A percentile compares a stretch with the other conserved stretches of the same genome.
phyloP scores from a whole-genome alignment of 2,329 filamentous ascomycete species.

The Orbilia oligospora region DNA sequence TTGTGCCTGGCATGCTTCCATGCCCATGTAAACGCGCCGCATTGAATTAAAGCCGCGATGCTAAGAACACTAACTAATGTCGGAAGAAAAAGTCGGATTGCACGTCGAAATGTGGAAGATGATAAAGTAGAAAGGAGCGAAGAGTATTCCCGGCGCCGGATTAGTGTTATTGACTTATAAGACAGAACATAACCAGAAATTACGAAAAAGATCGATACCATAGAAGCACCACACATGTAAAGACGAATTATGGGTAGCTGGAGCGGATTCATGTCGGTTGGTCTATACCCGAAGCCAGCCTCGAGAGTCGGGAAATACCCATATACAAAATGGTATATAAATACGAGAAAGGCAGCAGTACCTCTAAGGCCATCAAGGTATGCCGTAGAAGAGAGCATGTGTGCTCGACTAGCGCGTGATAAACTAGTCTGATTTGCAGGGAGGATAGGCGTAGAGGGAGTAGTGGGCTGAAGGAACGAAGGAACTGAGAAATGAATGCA shows the following conservation, averaged over 20 bases:
- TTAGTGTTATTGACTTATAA: slow-evolving; percentile 70
- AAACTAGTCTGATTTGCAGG: slow-evolving; percentile 21
- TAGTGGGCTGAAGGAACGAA: slow-evolving; percentile 42
- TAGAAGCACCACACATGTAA: slow-evolving; percentile 66
- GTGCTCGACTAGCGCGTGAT: not conserved
- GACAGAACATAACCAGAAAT: slow-evolving; percentile 74
- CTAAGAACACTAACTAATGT: slow-evolving; percentile 61
- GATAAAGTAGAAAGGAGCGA: slow-evolving; percentile 69
- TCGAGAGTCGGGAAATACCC: slow-evolving; percentile 63
- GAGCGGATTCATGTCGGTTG: slow-evolving; percentile 62
- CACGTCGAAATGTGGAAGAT: slow-evolving; percentile 64
- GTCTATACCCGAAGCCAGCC: slow-evolving; percentile 61
- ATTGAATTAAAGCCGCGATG: slow-evolving; percentile 46
- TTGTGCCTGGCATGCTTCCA: slow-evolving; percentile 34
- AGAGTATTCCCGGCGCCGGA: slow-evolving; percentile 68
- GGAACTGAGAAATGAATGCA: slow-evolving; percentile 40
- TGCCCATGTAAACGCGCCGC: slow-evolving; percentile 50
- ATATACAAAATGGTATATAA: slow-evolving; percentile 64
- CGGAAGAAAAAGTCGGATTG: slow-evolving; percentile 66
- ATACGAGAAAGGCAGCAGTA: slow-evolving; percentile 64
- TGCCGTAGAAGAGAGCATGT: slow-evolving; percentile 44
- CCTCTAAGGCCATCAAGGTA: slow-evolving; percentile 65
- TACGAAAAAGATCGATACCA: slow-evolving; percentile 73
- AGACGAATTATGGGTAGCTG: slow-evolving; percentile 68
- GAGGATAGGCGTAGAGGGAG: slow-evolving; percentile 15